phyloP scores from a whole-genome alignment of 2,329 filamentous ascomycete species.

The Fusarium avenaceum region DNA sequence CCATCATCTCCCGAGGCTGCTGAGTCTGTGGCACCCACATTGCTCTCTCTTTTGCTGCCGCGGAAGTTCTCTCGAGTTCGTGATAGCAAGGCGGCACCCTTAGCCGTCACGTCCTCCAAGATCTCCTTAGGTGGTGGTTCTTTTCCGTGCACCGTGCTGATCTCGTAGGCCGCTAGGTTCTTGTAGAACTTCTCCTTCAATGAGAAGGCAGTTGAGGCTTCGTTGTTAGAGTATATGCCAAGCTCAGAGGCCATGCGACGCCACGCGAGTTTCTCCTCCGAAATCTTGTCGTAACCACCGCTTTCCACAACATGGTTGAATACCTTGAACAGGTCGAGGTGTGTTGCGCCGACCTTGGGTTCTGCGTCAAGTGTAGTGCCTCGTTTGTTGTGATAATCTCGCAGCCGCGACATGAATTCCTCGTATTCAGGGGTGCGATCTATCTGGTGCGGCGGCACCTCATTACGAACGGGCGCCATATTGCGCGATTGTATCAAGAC shows the following conservation, averaged over 20 bases:
- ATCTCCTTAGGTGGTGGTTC: constrained; percentile 91
- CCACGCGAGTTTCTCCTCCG: constrained; percentile 88
- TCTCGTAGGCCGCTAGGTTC: constrained; percentile 89
- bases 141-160: constrained; percentile 80
- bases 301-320: constrained; percentile 82
- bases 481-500: constrained; percentile 20
- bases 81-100: constrained; percentile 82
- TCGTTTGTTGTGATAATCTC: constrained; percentile 81
- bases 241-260: constrained; percentile 82
- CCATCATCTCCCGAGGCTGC: constrained; percentile 72
- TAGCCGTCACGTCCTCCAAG: constrained; percentile 87
- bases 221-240: constrained; percentile 79
- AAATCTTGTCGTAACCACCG: constrained; percentile 89
- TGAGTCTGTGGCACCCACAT: constrained; percentile 68
- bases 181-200: constrained; percentile 92
- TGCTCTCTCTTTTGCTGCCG: constrained; percentile 61
- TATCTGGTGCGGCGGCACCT: constrained; percentile 61
- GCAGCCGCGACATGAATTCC: constrained; percentile 81
- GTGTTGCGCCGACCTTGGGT: constrained; percentile 82
- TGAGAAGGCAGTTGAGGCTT: constrained; percentile 85
- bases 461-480: constrained; percentile 55
- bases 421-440: constrained; percentile 78
- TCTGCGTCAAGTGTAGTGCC: constrained; percentile 84
- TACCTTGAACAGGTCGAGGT: constrained; percentile 82
- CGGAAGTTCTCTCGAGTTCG: constrained; percentile 83